phyloP scores from a whole-genome alignment of 129 eudicot species.

The Gnaphalium uliginosum region DNA sequence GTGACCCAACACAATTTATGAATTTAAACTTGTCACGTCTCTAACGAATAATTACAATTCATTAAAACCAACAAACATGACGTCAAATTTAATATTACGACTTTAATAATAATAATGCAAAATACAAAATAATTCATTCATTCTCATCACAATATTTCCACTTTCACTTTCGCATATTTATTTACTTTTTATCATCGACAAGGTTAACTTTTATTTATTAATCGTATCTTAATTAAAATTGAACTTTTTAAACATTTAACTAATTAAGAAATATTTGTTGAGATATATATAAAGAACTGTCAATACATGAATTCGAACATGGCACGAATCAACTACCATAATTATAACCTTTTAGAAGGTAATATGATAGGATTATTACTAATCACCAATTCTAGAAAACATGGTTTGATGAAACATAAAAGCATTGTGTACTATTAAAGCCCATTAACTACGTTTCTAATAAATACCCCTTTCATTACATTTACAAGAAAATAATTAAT shows the following conservation, averaged over 20 bases:
- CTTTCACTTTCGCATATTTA: background rate
- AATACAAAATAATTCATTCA: too few species aligned
- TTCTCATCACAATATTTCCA: too few species aligned
- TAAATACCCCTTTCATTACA: background rate
- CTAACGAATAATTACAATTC: constrained; percentile 11
- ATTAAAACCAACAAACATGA: constrained; percentile 25
- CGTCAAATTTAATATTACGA: constrained; percentile 3
- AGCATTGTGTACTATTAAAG: background rate
- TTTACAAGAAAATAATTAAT: too few species aligned
- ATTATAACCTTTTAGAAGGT: background rate
- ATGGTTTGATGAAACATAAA: background rate
- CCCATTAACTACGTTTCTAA: background rate
- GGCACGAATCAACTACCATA: too few species aligned
- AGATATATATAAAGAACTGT: too few species aligned
- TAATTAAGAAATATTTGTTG: too few species aligned
- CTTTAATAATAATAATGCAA: too few species aligned
- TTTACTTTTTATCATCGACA: too few species aligned
- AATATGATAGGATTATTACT: background rate
- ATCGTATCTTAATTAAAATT: too few species aligned
- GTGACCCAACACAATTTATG: constrained; percentile 21
- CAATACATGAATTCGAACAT: too few species aligned
- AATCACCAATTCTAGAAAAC: background rate
- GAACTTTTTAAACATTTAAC: too few species aligned
- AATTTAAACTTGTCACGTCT: constrained; percentile 21
- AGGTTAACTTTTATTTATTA: too few species aligned